Evolutionary conservation across 192 early-diverging fungal species (phyloP), one percentile per base, ranked within the genome.

Genomic region (Backusella luteola): DNA sequence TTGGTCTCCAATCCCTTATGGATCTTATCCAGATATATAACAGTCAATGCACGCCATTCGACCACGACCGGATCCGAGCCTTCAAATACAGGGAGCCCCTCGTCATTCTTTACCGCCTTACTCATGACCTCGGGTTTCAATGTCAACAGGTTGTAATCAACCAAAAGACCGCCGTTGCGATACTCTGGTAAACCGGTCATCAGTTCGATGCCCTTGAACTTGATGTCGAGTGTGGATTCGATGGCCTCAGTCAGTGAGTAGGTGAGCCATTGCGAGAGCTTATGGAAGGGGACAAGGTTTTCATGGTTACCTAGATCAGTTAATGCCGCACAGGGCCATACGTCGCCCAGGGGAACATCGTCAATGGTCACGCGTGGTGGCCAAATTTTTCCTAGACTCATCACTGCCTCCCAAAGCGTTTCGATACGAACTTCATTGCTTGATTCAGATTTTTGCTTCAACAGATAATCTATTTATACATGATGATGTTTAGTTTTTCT

Each of bases 211-310:
- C 91, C 91, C 7, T 81, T 77, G 52, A 94, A 80, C 4, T 67
- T 81, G 34, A 87, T 70, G 32, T 72, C 74, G 11, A 84, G n/a
- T n/a, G 79, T 34, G 35, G 68, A 49, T 26, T 86, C 84, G 17
- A 97, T 77, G 5, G 93, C 89, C 56, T 97, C 97, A 82, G 96
- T 87, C 44, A 97, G 85, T 3, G 95, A 96, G 84, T 96, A 97
- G 1, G 95, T 94, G 46, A 98, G 90, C 97, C 97, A 98, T 80
- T 98, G 97, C 6, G 95, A 95, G 59, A 98, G 88, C 75, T 98
- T 98, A 83, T 98, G 95, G 83, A 97, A 96, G 17, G 93, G 85
- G 21, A 96, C 92, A 42, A 94, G 82, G 73, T 79, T 79, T 26
- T 79, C 78, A 70, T 74, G 70, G 23, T 79, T 74, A 2, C 73